Evolutionary conservation across 495 filamentous ascomycete genomes (phyloP).

Genomic region (Daldinia decipiens): DNA sequence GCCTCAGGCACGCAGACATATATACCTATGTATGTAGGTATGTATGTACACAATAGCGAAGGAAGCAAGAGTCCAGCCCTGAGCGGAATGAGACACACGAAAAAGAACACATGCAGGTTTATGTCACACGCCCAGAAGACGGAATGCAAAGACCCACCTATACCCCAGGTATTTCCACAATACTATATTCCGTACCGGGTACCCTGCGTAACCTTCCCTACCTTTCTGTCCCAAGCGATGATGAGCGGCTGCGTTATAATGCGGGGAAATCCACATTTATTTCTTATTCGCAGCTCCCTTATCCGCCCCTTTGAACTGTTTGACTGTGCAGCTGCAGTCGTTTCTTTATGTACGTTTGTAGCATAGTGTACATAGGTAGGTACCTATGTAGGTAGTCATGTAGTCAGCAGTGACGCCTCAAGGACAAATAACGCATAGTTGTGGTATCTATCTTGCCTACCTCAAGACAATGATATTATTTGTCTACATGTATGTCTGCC

Average conservation of each 20-base stretch:
- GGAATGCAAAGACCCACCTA: conserved; percentile 28
- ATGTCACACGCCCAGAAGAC: conserved; percentile 40
- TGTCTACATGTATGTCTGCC: neutral
- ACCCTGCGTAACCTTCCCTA: conserved; percentile 11
- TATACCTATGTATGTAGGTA: too few relatives aligned
- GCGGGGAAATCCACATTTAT: conserved; percentile 41
- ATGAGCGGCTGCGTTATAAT: conserved; percentile 41
- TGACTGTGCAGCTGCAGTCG: too few relatives aligned
- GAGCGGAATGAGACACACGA: conserved; percentile 22
- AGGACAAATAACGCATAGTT: conserved; percentile 11
- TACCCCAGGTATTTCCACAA: conserved; percentile 34
- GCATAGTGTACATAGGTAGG: too few relatives aligned
- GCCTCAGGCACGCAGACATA: conserved; percentile 5
- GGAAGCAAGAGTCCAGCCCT: neutral
- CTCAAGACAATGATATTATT: neutral
- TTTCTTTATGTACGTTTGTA: too few relatives aligned
- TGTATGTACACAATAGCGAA: neutral
- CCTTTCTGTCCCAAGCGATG: conserved; percentile 27
- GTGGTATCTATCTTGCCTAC: neutral
- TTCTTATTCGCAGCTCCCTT: conserved; percentile 23
- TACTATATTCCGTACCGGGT: conserved; percentile 5
- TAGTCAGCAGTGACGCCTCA: conserved; percentile 4
- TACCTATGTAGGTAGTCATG: neutral
- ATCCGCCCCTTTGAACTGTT: neutral
- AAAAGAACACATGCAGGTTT: conserved; percentile 40